Base-by-base conservation (phyloP, 2,329 filamentous ascomycete species). In the Annulohypoxylon truncatum region DNA sequence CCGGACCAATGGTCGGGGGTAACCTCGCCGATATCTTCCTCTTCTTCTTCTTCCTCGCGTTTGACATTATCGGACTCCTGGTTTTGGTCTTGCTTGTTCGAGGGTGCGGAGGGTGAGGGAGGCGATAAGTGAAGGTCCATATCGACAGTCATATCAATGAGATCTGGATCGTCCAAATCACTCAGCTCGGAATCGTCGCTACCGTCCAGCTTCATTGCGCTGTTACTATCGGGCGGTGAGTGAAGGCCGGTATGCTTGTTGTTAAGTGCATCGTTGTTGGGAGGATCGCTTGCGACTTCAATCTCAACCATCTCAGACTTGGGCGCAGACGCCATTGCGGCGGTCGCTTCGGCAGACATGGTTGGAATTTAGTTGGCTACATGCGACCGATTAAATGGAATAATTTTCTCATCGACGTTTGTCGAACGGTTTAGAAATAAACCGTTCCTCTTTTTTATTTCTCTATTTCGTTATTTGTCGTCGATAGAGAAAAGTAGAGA, bases 1-100 rank as follows among this genome's bases (percentile, higher is more conserved):
- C 94, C 94, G 76, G 93, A 97, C 83, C 93, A 97, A 79, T 97
- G 90, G 76, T 94, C 93, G 0, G 95, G 95, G 48, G 90, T 83
- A 58, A 97, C 86, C 57, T 96, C 92, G 71, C 91, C 92, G 72
- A 92, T 90, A 72, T 93, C 90, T 48, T 88, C 86, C 59, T 85
- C 74, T 44, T 87, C 86, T 59, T 84, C 71, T 44, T 24, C 24
- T n/a, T 52, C 29, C 20, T 52, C 50, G 3, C 29, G 35, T 26
- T 22, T 26, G 8, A 69, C 68, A 13, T 69, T 54, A 15, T 69
- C 57, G 29, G 62, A 33, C 8, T 68, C 66, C 13, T 68, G 57
- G 24, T 67, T 58, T 28, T 63, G 42, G 29, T 64, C 50, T 13
- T 50, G 58, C n/a, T n/a, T n/a, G 52, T 56, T 60, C 10, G 61